phyloP scores from a whole-genome alignment of 257 asterid species.

The Nicotiana obtusifolia region DNA sequence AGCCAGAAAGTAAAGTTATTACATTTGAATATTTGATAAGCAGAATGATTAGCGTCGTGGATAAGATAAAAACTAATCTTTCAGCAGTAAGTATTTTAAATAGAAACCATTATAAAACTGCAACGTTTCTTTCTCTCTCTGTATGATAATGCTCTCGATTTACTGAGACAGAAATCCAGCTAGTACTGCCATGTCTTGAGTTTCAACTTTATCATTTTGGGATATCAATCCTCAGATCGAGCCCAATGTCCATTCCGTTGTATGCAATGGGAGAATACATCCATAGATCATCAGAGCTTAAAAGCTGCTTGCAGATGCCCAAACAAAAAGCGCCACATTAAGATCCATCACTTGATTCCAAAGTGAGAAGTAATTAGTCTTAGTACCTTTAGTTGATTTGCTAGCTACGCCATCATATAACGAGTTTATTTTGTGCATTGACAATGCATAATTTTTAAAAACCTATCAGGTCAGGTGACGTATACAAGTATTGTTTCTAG shows the following conservation, averaged over 20 bases:
- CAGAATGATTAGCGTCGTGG: not conserved
- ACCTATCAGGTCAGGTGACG: not conserved
- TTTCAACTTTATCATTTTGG: conserved; percentile 2
- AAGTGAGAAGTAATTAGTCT: not conserved
- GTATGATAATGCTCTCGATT: not conserved
- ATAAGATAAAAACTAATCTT: not conserved
- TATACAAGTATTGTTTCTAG: not conserved
- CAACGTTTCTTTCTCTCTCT: not conserved
- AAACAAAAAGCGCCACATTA: not conserved
- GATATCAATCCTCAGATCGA: conserved; percentile 30
- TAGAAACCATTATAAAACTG: not conserved
- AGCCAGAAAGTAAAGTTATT: not conserved
- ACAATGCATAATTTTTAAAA: too few relatives aligned
- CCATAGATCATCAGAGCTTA: conserved; percentile 87
- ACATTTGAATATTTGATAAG: not conserved
- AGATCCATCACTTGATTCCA: not conserved
- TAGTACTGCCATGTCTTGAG: not conserved
- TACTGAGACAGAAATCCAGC: not conserved
- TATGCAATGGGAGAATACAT: conserved; percentile 92
- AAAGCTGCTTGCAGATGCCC: conserved; percentile 54
- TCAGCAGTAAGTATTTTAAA: too few relatives aligned
- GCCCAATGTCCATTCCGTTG: conserved; percentile 74
- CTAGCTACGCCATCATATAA: not conserved
- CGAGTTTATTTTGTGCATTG: not conserved
- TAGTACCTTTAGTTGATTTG: not conserved